A percentile compares a stretch with the other conserved stretches of the same genome.
phyloP scores from a whole-genome alignment of 257 asterid species.

The Gentiana macrophylla region DNA sequence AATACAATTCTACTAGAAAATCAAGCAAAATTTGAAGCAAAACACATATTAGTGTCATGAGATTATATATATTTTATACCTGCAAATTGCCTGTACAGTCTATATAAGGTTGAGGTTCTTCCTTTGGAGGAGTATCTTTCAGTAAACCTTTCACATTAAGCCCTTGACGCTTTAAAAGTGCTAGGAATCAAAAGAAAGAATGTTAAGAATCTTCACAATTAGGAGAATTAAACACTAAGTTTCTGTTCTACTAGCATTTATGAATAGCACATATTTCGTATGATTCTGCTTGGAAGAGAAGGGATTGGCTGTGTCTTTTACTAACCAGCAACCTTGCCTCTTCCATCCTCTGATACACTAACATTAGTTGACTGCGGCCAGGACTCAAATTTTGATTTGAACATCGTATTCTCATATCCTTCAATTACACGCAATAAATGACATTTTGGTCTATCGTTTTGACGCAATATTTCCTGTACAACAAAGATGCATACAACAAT shows the following conservation, averaged over 20 bases:
- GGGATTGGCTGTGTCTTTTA: conserved; percentile 11
- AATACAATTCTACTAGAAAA: no score
- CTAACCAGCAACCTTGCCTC: conserved; percentile 92
- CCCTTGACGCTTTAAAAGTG: conserved; percentile 96
- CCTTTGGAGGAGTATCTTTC: conserved; percentile 88
- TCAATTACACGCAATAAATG: conserved; percentile 72
- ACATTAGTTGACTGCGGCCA: conserved; percentile 53
- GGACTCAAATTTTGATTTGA: conserved; percentile 52
- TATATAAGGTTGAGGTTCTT: conserved; percentile 69
- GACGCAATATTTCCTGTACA: conserved; percentile 48
- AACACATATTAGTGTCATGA: no score
- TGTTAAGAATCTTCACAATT: conserved; percentile 3
- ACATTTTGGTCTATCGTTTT: conserved; percentile 54
- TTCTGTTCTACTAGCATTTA: no score
- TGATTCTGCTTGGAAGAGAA: neutral
- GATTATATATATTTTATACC: conserved; percentile 28
- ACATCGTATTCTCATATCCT: conserved; percentile 67
- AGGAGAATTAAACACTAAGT: neutral
- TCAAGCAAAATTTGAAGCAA: no score
- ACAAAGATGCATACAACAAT: conserved; percentile 10
- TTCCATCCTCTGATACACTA: conserved; percentile 45
- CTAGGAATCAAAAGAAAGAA: conserved; percentile 31
- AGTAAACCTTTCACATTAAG: conserved; percentile 84
- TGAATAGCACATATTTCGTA: no score
- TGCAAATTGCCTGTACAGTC: conserved; percentile 93